Base-by-base conservation (phyloP, 805 yeast species). In the Yarrowia sp. region DNA sequence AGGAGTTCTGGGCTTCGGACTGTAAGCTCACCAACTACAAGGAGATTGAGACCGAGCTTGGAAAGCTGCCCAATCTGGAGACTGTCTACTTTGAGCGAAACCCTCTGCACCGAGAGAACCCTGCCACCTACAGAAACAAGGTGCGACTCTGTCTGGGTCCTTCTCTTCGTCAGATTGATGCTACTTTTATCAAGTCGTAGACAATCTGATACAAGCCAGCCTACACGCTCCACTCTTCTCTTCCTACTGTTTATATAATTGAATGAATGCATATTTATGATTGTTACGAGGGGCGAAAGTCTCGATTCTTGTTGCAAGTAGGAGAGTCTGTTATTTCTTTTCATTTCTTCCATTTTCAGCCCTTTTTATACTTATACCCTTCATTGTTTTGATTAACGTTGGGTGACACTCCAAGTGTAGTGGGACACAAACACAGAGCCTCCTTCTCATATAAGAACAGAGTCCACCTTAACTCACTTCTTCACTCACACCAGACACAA, bases 81-180 rank as follows among this genome's bases (percentile, higher is more conserved):
- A 92, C 97, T 0, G 97, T 95, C 5, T 95, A 95, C 76, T 87
- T 95, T 72, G 99, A 95, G 79, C 94, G 95, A 9, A 94, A 94
- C 75, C 98, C 98, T 3, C 77, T 95, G 19, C 97, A 95, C 74
- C 72, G 79, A 38, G 76, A 84, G 22, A 89, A 89, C 72, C 86
- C 87, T n/a, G 87, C 95, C 1, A 87, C 92, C 65, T 95, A 95
- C 77, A 84, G 98, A 74, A 86, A 95, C 75, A 95, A 95, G 77
- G 76, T 95, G 58, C 86, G 85, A 72, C 81, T 95, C 74, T 84
- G 88, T 70, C 81, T 94, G 70, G 91, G 90, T 2, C 87, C 89
- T 0, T 84, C 88, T 10, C 79, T 95, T 56, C 79, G 84, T 53
- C 96, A 95, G 80, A 91, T 95, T 68, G 99, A 95, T 80, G 98